phyloP scores from a whole-genome alignment of 495 filamentous ascomycete genomes.

The Lineolata rhizophorae region DNA sequence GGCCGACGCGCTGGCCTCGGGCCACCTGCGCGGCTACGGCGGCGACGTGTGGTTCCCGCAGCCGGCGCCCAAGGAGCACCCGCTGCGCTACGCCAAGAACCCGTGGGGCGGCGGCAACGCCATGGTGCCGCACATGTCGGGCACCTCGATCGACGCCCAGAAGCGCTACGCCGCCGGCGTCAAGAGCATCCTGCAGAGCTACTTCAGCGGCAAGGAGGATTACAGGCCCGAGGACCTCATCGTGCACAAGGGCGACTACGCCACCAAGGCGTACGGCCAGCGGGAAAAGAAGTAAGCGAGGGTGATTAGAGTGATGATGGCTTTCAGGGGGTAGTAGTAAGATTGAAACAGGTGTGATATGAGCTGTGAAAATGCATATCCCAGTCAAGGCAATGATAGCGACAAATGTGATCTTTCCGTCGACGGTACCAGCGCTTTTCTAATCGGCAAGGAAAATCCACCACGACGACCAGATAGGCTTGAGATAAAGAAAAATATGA shows the following conservation, averaged over 20 bases:
- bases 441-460: too few species aligned
- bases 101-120: slow-evolving; percentile 93
- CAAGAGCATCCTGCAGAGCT: slow-evolving; percentile 77
- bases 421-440: too few species aligned
- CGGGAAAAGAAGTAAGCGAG: slow-evolving; percentile 28
- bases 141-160: slow-evolving; percentile 93
- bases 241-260: slow-evolving; percentile 78
- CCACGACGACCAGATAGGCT: too few species aligned
- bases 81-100: slow-evolving; percentile 79
- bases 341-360: background rate
- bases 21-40: slow-evolving; percentile 91
- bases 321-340: too few species aligned
- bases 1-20: slow-evolving; percentile 74
- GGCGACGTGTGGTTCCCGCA: slow-evolving; percentile 91
- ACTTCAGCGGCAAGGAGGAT: slow-evolving; percentile 68
- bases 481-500: too few species aligned
- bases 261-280: slow-evolving; percentile 87
- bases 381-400: too few species aligned
- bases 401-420: background rate
- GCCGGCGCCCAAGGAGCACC: slow-evolving; percentile 86
- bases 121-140: slow-evolving; percentile 96
- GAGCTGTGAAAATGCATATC: background rate
- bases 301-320: too few species aligned
- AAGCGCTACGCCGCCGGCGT: slow-evolving; percentile 77
- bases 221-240: slow-evolving; percentile 87